A percentile compares a stretch with the other conserved stretches of the same genome.
These are phyloP conservation scores for Chytriomyces sp. DNA, from an alignment of 192 early-diverging fungal genomes.

Conservation along the genomic window DNA sequence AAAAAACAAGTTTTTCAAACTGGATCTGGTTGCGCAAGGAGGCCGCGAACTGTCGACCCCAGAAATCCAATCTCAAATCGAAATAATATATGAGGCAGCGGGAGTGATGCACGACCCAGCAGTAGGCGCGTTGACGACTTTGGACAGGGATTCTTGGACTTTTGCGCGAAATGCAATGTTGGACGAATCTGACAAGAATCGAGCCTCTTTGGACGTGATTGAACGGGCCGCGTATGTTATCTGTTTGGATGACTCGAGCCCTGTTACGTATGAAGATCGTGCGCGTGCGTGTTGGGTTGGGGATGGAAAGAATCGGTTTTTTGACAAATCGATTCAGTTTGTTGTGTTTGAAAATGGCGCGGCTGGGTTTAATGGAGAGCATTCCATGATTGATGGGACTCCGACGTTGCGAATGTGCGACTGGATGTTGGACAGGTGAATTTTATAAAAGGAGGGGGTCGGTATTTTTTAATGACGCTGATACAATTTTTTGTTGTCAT, in stretches of 20 bases:
- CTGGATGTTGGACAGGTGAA: conserved; percentile 60
- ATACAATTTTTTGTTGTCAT: neutral
- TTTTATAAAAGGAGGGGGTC: conserved; percentile 15
- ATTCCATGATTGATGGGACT: conserved; percentile 86
- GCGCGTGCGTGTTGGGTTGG: conserved; percentile 93
- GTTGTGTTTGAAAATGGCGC: conserved; percentile 97
- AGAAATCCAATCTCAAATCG: conserved; percentile 81
- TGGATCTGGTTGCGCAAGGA: conserved; percentile 59
- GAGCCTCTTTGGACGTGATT: conserved; percentile 74
- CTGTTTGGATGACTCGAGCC: conserved; percentile 85
- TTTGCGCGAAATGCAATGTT: conserved; percentile 74
- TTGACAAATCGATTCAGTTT: conserved; percentile 95
- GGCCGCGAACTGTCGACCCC: conserved; percentile 78
- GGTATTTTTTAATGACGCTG: neutral
- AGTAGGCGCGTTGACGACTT: conserved; percentile 86
- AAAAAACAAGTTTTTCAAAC: conserved; percentile 85
- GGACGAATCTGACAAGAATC: conserved; percentile 63
- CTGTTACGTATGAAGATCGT: conserved; percentile 86
- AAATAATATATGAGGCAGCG: conserved; percentile 68
- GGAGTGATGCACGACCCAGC: conserved; percentile 69
- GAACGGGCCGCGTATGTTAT: conserved; percentile 85
- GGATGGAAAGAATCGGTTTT: conserved; percentile 94
- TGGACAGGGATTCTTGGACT: conserved; percentile 92
- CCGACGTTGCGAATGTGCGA: conserved; percentile 87
- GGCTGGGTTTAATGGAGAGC: conserved; percentile 91